These are phyloP conservation scores for Falciphora oryzae DNA, from an alignment of 2,329 filamentous ascomycete genomes.

Conservation along the genomic window DNA sequence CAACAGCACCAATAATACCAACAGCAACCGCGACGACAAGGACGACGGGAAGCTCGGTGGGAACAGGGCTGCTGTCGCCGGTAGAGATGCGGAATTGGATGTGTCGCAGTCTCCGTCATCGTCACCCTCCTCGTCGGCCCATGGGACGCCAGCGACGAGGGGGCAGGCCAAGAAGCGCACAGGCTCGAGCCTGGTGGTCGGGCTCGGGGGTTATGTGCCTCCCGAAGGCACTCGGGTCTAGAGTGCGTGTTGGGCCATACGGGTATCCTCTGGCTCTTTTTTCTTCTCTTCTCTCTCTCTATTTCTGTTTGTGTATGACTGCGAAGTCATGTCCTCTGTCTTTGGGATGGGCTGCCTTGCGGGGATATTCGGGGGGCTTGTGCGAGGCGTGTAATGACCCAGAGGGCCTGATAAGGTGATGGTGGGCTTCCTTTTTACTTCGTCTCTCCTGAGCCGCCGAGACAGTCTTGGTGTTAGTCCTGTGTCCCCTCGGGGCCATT, in stretches of 20 bases:
- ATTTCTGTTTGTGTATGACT: not conserved
- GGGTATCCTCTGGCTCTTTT: not conserved
- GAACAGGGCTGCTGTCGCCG: not conserved
- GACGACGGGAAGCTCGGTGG: not conserved
- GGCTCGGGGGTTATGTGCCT: slow-evolving; percentile 5
- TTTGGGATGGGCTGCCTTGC: not conserved
- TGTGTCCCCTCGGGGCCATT: not conserved
- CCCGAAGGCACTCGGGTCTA: not conserved
- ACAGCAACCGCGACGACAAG: not conserved
- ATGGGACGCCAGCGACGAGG: not conserved
- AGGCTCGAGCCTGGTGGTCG: slow-evolving; percentile 4
- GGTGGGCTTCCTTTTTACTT: not conserved
- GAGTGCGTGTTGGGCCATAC: not conserved
- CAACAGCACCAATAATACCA: not conserved
- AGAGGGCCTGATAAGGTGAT: no score
- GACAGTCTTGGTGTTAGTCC: not conserved
- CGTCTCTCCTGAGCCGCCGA: not conserved
- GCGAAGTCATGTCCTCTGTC: not conserved
- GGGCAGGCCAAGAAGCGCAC: not conserved
- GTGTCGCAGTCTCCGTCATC: not conserved
- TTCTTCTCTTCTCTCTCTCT: not conserved
- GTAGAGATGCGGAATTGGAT: not conserved
- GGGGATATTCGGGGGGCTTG: not conserved
- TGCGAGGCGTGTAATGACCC: not conserved
- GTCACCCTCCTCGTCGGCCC: not conserved